phyloP scores from a whole-genome alignment of 805 yeast species.

The Ogataea polymorpha region DNA sequence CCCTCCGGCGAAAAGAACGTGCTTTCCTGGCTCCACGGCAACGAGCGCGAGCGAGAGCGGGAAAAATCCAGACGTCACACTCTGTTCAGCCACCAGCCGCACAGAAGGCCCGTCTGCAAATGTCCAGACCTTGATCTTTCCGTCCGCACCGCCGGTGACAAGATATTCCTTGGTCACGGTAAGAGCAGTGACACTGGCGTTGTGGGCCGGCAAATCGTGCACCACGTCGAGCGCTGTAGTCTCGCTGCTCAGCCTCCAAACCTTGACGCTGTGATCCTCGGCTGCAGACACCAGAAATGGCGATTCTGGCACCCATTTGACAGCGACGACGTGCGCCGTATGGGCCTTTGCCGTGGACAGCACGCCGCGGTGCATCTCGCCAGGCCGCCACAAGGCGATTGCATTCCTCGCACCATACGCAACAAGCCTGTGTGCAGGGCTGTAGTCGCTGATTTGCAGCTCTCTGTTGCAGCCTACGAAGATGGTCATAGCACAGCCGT shows the following conservation, averaged over 20 bases:
- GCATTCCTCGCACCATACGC: slow-evolving; percentile 73
- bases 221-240: slow-evolving; percentile 27
- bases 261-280: slow-evolving; percentile 59
- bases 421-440: slow-evolving; percentile 36
- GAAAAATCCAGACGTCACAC: slow-evolving; percentile 45
- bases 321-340: slow-evolving; percentile 60
- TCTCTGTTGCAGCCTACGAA: slow-evolving; percentile 75
- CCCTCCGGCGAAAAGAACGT: slow-evolving; percentile 69
- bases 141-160: slow-evolving; percentile 64
- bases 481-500: slow-evolving; percentile 34
- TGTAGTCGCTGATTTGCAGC: slow-evolving; percentile 54
- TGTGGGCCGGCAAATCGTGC: slow-evolving; percentile 40
- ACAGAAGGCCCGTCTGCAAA: slow-evolving; percentile 18
- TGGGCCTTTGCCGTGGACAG: slow-evolving; percentile 58
- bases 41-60: slow-evolving; percentile 41
- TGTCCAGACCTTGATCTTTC: slow-evolving; percentile 53
- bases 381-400: slow-evolving; percentile 45
- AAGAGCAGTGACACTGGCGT: slow-evolving; percentile 53
- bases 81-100: slow-evolving; percentile 30
- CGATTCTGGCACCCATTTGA: slow-evolving; percentile 50
- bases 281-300: slow-evolving; percentile 55
- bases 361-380: slow-evolving; percentile 42
- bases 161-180: slow-evolving; percentile 43
- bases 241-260: slow-evolving; percentile 48
- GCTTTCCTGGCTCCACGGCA: slow-evolving; percentile 32